Conservation (phyloP, 176 grass and related monocot species). For the Tillandsia fasciculata region DNA sequence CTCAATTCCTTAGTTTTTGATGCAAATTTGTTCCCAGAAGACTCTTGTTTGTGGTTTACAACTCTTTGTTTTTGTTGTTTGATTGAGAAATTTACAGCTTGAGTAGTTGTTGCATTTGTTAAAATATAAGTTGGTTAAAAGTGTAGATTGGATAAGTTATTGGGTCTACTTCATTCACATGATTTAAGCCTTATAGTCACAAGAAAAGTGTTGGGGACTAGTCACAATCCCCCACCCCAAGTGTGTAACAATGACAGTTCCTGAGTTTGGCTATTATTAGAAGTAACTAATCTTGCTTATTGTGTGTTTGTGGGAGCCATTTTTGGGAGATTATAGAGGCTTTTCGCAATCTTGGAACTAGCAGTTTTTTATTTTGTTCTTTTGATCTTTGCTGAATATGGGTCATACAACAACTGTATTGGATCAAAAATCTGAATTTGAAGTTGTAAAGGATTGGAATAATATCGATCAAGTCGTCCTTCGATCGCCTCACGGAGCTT, state of each 20-base stretch:
- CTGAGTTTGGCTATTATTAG: not conserved
- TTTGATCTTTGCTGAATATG: not conserved
- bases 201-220: slow-evolving; percentile 1
- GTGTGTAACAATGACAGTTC: not conserved
- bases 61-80: too few species aligned
- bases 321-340: not conserved
- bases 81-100: too few species aligned
- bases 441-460: slow-evolving; percentile 57
- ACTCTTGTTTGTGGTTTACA: too few species aligned
- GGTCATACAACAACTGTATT: slow-evolving; percentile 7
- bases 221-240: not conserved
- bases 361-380: not conserved
- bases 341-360: not conserved
- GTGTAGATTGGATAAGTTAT: not conserved
- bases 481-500: slow-evolving; percentile 54
- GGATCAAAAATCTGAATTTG: slow-evolving; percentile 48
- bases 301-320: not conserved
- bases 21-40: too few species aligned
- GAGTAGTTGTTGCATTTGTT: too few species aligned
- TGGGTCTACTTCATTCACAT: not conserved
- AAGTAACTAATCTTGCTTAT: slow-evolving; percentile 3
- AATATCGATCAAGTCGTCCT: slow-evolving; percentile 54
- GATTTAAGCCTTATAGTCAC: slow-evolving; percentile 1
- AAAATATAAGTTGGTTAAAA: not conserved
- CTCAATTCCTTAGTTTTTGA: not conserved